phyloP scores from a whole-genome alignment of 2,329 filamentous ascomycete species.

The Arachnomyces sp. region DNA sequence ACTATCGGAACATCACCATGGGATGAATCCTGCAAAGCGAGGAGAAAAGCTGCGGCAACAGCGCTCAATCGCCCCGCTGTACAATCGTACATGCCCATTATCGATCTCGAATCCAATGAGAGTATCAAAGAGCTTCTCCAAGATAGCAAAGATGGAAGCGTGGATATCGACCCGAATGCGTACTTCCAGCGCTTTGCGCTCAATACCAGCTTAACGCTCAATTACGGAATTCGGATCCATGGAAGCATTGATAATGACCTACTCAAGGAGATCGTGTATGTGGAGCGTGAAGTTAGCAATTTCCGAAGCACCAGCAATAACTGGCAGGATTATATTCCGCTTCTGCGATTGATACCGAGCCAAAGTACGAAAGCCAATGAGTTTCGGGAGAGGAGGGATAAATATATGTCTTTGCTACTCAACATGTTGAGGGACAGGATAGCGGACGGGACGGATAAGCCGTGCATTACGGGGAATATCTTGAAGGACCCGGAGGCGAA shows the following conservation, averaged over 20 bases:
- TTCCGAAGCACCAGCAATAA: constrained; percentile 74
- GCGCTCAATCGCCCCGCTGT: constrained; percentile 68
- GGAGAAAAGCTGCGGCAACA: constrained; percentile 69
- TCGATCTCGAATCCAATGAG: constrained; percentile 65
- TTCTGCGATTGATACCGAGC: constrained; percentile 57
- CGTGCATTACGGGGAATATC: constrained; percentile 62
- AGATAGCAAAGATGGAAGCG: constrained; percentile 53
- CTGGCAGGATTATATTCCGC: constrained; percentile 75
- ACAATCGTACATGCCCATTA: constrained; percentile 72
- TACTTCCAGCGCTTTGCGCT: constrained; percentile 70
- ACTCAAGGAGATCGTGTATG: constrained; percentile 63
- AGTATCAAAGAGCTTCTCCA: constrained; percentile 64
- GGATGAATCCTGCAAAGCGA: constrained; percentile 70
- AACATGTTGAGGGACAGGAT: constrained; percentile 54
- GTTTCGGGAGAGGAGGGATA: constrained; percentile 60
- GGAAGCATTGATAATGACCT: constrained; percentile 60
- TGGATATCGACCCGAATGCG: constrained; percentile 60
- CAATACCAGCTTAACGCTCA: constrained; percentile 68
- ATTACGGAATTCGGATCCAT: constrained; percentile 69
- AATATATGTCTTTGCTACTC: constrained; percentile 54
- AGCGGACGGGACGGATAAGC: constrained; percentile 54
- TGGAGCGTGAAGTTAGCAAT: constrained; percentile 67
- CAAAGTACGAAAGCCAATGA: constrained; percentile 55
- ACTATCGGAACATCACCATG: constrained; percentile 79
- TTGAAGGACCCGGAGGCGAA: constrained; percentile 62